phyloP scores from a whole-genome alignment of 768 basidiomycete species.

The Mycena metata region DNA sequence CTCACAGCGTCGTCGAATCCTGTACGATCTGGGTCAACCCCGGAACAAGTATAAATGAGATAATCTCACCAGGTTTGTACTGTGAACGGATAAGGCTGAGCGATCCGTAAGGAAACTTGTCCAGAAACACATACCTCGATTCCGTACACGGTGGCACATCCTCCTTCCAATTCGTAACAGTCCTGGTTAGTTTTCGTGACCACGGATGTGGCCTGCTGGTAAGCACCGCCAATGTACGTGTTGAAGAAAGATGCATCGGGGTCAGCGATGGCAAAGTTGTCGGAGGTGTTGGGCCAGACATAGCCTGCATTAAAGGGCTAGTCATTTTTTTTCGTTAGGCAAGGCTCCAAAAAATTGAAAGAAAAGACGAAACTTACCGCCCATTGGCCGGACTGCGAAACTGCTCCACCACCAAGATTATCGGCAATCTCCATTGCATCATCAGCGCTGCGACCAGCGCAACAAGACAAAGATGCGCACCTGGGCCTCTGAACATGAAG shows the following conservation, averaged over 20 bases:
- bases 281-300: constrained; percentile 72
- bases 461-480: no score
- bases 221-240: constrained; percentile 79
- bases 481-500: no score
- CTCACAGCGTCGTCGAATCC: constrained; percentile 29
- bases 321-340: background rate
- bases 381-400: constrained; percentile 92
- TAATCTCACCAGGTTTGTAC: constrained; percentile 61
- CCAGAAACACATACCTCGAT: constrained; percentile 57
- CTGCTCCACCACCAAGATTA: constrained; percentile 52
- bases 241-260: constrained; percentile 65
- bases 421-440: background rate
- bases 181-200: constrained; percentile 61
- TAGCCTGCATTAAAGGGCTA: constrained; percentile 86
- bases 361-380: constrained; percentile 61
- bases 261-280: constrained; percentile 70
- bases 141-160: constrained; percentile 72
- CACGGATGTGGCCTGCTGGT: constrained; percentile 83
- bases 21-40: background rate
- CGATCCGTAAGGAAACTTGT: background rate
- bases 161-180: constrained; percentile 65
- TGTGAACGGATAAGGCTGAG: constrained; percentile 31
- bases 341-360: background rate
- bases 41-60: constrained; percentile 13
- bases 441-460: no score